Evolutionary conservation across 2,329 filamentous ascomycete species (phyloP), one percentile per base, ranked within the genome.

Genomic region (Talaromyces sp.): DNA sequence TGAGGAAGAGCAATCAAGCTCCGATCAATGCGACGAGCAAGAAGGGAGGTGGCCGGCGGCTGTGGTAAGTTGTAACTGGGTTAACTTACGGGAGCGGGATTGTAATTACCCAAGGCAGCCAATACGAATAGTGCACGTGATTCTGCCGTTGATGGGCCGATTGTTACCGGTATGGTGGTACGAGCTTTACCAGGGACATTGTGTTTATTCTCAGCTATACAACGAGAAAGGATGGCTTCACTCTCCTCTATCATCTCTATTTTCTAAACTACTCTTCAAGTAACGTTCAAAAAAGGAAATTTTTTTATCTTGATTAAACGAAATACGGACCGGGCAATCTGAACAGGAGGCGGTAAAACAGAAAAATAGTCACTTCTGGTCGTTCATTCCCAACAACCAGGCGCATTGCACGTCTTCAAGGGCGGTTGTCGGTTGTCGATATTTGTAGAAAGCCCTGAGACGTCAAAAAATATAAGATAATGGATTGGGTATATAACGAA

Each of bases 401-500:
- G 19, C n/a, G 27, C 14, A 27, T 52, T 29, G 48, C 48, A 52
- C 48, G 26, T 17, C 3, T 52, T 27, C 48, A 52, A 52, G 24
- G 48, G 51, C 26, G 19, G 26, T 7, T 53, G 24, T 29, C 17
- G 19, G 26, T 35, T 35, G 48, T 29, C 21, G 21, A 38, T 14
- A 54, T 4, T 19, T 29, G 52, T 14, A 17, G 29, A 19, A 55
- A 31, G 29, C 53, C 32, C 24, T 55, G 29, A 32, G 19, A 12
- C 19, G 29, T 41, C 53, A 55, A 31, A 41, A 55, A 57, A 59
- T 53, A 35, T 62, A 58, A 59, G 57, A 62, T 62, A 56, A 62
- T 62, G 60, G 56, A 62, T 59, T 62, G 60, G 60, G 60, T 62
- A 62, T 62, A 62, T 62, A 62, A 56, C 60, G 60, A 56, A 52